Percentiles rank a stretch among this genome's conserved stretches.
Evolutionary conservation across 257 asterid genomes (phyloP).

Genomic region (Plectranthus barbatus): DNA sequence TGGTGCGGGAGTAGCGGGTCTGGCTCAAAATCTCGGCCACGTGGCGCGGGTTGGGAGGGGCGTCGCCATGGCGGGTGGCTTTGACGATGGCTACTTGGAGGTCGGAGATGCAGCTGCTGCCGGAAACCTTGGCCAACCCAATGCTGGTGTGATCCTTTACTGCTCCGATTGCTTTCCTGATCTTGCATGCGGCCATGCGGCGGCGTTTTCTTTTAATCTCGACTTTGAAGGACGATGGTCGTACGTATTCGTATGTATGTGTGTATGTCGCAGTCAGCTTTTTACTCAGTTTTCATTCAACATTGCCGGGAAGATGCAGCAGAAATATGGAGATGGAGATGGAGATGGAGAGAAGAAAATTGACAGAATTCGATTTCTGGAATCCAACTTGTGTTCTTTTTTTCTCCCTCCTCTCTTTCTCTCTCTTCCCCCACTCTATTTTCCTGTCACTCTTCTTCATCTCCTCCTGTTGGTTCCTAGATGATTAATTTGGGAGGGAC

Average conservation of each 20-base stretch:
- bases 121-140: slow-evolving; percentile 60
- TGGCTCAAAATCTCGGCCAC: slow-evolving; percentile 51
- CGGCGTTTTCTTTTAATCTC: background rate
- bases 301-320: background rate
- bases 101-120: slow-evolving; percentile 43
- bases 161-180: slow-evolving; percentile 60
- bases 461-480: background rate
- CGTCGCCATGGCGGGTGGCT: slow-evolving; percentile 78
- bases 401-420: background rate
- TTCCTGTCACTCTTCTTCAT: background rate
- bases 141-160: slow-evolving; percentile 83
- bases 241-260: too few relatives aligned
- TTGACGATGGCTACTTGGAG: slow-evolving; percentile 79
- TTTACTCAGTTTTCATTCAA: too few relatives aligned
- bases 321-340: slow-evolving; percentile 8
- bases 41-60: slow-evolving; percentile 69
- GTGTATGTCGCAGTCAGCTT: too few relatives aligned
- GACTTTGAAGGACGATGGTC: too few relatives aligned
- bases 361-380: background rate
- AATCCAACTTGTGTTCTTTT: background rate
- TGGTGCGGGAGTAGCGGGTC: slow-evolving; percentile 49
- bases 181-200: slow-evolving; percentile 63
- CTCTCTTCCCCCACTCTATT: background rate
- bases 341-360: background rate
- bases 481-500: background rate